Base-by-base conservation (phyloP, 805 yeast genomes). In the Metschnikowia proteae region DNA sequence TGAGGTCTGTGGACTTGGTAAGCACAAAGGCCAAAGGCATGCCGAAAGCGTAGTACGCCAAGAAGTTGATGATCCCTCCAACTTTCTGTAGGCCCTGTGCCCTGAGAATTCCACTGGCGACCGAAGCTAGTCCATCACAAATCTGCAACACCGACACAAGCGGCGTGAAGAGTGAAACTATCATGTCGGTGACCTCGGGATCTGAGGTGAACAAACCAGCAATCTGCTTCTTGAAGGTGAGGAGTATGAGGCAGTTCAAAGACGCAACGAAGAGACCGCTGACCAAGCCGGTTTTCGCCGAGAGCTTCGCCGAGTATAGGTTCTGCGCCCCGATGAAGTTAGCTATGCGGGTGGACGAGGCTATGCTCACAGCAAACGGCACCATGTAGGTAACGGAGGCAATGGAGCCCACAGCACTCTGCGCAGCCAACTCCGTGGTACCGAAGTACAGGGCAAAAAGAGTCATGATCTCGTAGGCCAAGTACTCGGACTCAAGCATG, bases 61-160 rank as follows among this genome's bases (percentile, higher is more conserved):
- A 60, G 40, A 88, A 70, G 58, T 86, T 88, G 44, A 87, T 70
- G 9, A 78, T 55, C 0, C 92, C 88, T 2, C 95, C 95, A 40
- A 85, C 73, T 43, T 75, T 77, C 62, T 88, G 96, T 40, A 82
- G 68, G 0, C 92, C 96, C 62, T 84, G 84, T 1, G 91, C 90
- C 51, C 96, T 70, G 49, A 88, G 67, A 32, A 84, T 75, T 1
- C 91, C 94, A 37, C 85, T 82, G 3, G 88, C 82, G 13, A 86
- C 82, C 38, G 84, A 80, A 11, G 87, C 84, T 13, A 85, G 61
- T 3, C 88, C 83, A 63, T 88, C 96, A 49, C 80, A 76, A 2
- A 87, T 64, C 55, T 85, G 89, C 55, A 84, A 78, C 2, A 82
- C 54, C 1, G 90, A 80, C 26, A 86, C 78, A 40, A 82, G 69